phyloP scores from a whole-genome alignment of 768 basidiomycete species.

The Serendipita indica region DNA sequence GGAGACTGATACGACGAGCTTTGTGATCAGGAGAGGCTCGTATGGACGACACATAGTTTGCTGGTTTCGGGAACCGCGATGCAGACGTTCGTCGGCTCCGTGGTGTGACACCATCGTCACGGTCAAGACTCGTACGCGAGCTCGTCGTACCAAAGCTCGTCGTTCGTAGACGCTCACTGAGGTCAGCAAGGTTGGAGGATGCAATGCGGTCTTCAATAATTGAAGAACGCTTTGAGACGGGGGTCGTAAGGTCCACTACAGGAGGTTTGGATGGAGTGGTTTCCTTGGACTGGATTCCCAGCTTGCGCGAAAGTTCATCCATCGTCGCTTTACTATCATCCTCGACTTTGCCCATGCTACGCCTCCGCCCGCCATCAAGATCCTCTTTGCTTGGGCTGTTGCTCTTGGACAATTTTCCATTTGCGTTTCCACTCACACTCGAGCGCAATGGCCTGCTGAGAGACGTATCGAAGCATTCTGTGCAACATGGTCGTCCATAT shows the following conservation, averaged over 20 bases:
- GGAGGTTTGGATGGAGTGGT: conserved; percentile 6
- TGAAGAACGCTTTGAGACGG: neutral
- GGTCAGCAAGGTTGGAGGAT: neutral
- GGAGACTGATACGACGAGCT: neutral
- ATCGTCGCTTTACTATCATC: conserved; percentile 45
- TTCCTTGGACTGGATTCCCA: conserved; percentile 29
- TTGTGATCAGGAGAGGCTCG: too few species aligned
- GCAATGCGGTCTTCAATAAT: neutral
- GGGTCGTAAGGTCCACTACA: neutral
- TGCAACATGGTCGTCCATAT: conserved; percentile 64
- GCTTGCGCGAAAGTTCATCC: conserved; percentile 46
- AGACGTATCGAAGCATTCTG: conserved; percentile 67
- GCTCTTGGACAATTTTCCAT: conserved; percentile 18
- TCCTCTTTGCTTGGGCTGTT: conserved; percentile 17
- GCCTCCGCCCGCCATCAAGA: conserved; percentile 17
- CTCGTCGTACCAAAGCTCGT: neutral
- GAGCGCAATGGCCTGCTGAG: conserved; percentile 34
- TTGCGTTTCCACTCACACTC: conserved; percentile 27
- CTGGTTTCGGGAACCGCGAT: too few species aligned
- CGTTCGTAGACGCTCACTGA: neutral
- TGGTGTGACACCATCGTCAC: too few species aligned
- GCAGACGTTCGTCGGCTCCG: too few species aligned
- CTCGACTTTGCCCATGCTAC: conserved; percentile 31
- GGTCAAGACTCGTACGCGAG: too few species aligned
- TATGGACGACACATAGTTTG: too few species aligned